Conservation (phyloP, 1,284 basidiomycete species). For the Meira miltonrushii region DNA sequence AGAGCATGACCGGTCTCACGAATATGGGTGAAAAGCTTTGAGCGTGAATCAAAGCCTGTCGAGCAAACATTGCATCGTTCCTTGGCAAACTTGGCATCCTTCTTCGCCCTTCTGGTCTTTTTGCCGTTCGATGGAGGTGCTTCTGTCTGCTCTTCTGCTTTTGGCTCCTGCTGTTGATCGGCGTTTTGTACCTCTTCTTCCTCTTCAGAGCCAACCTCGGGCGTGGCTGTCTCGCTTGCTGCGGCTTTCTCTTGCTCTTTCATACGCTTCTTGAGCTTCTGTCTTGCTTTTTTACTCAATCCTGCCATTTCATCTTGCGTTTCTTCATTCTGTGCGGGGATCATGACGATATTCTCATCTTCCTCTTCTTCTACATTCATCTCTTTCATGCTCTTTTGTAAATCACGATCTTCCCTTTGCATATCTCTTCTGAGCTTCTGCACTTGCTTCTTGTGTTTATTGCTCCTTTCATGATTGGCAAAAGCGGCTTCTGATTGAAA, state of each 20-base stretch:
- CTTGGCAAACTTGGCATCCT: constrained; percentile 3
- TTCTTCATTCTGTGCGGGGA: neutral
- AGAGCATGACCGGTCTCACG: constrained; percentile 68
- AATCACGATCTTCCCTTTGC: constrained; percentile 61
- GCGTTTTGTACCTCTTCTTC: constrained; percentile 22
- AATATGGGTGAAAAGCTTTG: constrained; percentile 74
- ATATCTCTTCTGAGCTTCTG: constrained; percentile 65
- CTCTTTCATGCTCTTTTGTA: constrained; percentile 6
- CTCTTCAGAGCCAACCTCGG: constrained; percentile 25
- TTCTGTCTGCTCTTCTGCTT: constrained; percentile 27
- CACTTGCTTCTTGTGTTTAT: constrained; percentile 73
- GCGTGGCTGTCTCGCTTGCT: constrained; percentile 9
- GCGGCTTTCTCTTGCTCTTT: constrained; percentile 11
- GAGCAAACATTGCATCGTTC: constrained; percentile 69
- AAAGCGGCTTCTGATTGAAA: constrained; percentile 91
- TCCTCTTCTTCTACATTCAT: constrained; percentile 4
- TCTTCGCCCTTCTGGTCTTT: neutral
- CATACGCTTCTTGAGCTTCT: constrained; percentile 19
- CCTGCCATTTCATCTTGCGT: constrained; percentile 4
- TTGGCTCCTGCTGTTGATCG: constrained; percentile 37
- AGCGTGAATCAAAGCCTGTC: constrained; percentile 65
- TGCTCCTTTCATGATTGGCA: constrained; percentile 92
- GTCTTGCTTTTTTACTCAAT: constrained; percentile 35
- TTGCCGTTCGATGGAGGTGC: constrained; percentile 15
- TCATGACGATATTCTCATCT: neutral